Conservation (phyloP, 106 monocot species). For the Phalaenopsis equestris region DNA sequence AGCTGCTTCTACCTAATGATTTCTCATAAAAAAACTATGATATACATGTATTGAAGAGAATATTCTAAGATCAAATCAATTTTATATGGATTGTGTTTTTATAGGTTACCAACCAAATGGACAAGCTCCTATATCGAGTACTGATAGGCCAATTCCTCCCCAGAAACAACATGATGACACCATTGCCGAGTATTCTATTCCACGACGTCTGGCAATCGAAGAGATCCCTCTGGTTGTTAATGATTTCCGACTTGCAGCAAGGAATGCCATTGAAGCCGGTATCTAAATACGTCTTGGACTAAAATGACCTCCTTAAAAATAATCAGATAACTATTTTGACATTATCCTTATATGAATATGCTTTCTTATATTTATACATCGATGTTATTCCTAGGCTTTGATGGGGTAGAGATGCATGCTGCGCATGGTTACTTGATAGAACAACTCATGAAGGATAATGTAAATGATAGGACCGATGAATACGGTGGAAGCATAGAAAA, state of each 20-base stretch:
- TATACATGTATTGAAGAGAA: too few species aligned
- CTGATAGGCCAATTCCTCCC: conserved; percentile 2
- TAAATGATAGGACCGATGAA: conserved; percentile 35
- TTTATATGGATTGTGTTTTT: neutral
- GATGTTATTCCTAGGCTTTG: conserved; percentile 24
- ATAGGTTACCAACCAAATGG: conserved; percentile 4
- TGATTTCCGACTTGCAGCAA: conserved; percentile 12
- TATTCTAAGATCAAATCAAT: neutral
- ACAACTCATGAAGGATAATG: conserved; percentile 45
- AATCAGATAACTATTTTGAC: too few species aligned
- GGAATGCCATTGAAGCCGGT: too few species aligned
- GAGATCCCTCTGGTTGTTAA: conserved; percentile 15
- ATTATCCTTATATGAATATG: neutral
- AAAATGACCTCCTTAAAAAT: too few species aligned
- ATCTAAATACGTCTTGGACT: too few species aligned
- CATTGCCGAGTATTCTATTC: conserved; percentile 3
- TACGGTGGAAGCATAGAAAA: conserved; percentile 46
- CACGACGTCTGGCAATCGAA: neutral
- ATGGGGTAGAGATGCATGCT: conserved; percentile 47
- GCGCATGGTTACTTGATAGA: conserved; percentile 42
- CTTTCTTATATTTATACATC: neutral
- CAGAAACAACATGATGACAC: conserved; percentile 2
- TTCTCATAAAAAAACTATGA: too few species aligned
- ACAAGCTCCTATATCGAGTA: neutral
- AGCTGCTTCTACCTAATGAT: too few species aligned